phyloP scores from a whole-genome alignment of 2,329 filamentous ascomycete species.

The Clarireedia hainanense region DNA sequence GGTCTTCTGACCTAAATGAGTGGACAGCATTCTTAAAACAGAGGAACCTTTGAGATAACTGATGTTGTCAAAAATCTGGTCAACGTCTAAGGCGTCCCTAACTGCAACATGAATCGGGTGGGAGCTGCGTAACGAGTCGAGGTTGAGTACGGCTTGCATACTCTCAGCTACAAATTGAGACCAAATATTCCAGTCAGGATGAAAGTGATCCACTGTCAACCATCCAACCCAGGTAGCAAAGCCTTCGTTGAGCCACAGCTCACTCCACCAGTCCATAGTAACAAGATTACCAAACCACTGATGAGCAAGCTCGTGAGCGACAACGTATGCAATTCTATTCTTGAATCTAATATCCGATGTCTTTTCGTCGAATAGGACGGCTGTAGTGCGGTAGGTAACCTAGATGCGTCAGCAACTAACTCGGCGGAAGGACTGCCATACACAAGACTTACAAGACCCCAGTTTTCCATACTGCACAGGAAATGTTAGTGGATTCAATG shows the following conservation, averaged over 20 bases:
- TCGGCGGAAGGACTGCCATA: background rate
- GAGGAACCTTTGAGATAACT: constrained; percentile 96
- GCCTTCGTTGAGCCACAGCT: constrained; percentile 90
- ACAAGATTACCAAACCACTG: constrained; percentile 96
- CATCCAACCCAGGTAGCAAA: constrained; percentile 99
- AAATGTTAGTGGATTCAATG: background rate
- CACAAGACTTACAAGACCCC: constrained; percentile 87
- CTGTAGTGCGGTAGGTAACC: constrained; percentile 91
- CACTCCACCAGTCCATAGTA: constrained; percentile 96
- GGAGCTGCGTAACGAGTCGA: constrained; percentile 84
- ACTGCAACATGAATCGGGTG: constrained; percentile 97
- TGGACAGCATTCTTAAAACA: constrained; percentile 91
- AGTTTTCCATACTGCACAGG: constrained; percentile 47
- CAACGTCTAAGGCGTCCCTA: constrained; percentile 85
- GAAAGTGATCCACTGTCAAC: constrained; percentile 66
- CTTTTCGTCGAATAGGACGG: constrained; percentile 91
- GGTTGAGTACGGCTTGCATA: constrained; percentile 81
- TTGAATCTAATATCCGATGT: constrained; percentile 85
- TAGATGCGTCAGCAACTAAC: background rate
- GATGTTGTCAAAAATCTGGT: constrained; percentile 96
- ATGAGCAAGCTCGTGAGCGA: constrained; percentile 94
- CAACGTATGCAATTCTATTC: constrained; percentile 91
- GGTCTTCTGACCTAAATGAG: constrained; percentile 76
- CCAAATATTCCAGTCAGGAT: constrained; percentile 98
- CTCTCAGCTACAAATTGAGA: constrained; percentile 94